Evolutionary conservation across 345 rosid genomes (phyloP), one percentile per base, ranked within the genome.

Genomic region (Draba incana): DNA sequence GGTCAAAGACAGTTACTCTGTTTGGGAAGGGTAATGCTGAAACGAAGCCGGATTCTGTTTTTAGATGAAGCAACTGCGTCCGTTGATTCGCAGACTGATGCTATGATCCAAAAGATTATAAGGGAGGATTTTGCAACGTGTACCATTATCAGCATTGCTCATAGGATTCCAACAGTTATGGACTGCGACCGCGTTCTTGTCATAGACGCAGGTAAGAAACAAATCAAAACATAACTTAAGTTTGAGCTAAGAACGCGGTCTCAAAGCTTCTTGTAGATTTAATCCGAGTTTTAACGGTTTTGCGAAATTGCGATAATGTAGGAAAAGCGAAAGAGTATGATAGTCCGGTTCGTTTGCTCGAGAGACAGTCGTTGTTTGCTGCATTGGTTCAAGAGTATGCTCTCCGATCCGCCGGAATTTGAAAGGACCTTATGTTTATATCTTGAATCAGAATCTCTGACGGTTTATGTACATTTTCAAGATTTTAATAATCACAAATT

Each of bases 61-160:
- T 77, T 93, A 78, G 97, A 93, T 37, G 98, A 93, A 76, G 98
- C 98, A 8, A 93, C 98, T 0, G 98, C 98, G 33, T 93, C 97
- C 0, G 92, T 93, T 57, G 98, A 93, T 79, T 90, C 98, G 1
- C 93, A 88, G 72, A 93, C 98, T 1, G 98, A 90, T 33, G 92
- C 92, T 3, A 86, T 81, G 66, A 90, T 93, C 65, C 98, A 93
- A 61, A 87, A 75, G 85, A 93, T 93, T 72, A 88, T 93, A 4
- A 74, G 98, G 23, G 92, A 93, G 71, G 98, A 88, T 38, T 93
- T 93, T 38, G 83, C 84, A 4, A 60, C 83, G 0, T 87, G 97
- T 66, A 88, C 98, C 3, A 90, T 93, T 12, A 84, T 93, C 79
- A 93, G 97, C 81, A 93, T 93, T 73, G 97, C 98, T 68, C 97